phyloP scores from a whole-genome alignment of 2,329 filamentous ascomycete species.

The Microdochium nivale region DNA sequence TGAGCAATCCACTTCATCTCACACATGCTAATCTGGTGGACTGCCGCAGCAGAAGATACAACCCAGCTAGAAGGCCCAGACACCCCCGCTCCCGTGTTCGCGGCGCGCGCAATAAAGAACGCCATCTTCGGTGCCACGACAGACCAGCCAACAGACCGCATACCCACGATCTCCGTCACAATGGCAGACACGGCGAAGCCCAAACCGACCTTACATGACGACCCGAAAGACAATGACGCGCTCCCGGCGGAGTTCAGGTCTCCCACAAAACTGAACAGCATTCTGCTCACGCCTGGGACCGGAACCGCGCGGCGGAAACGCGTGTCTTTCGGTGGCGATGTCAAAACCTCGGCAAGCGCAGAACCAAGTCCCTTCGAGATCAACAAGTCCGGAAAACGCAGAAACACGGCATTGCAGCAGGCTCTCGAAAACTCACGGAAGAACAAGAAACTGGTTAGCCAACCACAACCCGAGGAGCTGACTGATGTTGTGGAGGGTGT shows the following conservation, averaged over 20 bases:
- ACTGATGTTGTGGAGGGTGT: slow-evolving; percentile 3
- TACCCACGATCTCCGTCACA: slow-evolving; percentile 18
- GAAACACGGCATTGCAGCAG: slow-evolving; percentile 16
- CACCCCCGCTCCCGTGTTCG: slow-evolving; percentile 59
- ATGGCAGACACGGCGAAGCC: slow-evolving; percentile 22
- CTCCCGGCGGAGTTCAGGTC: slow-evolving; percentile 27
- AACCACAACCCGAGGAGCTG: slow-evolving; percentile 1
- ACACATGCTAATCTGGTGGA: not conserved
- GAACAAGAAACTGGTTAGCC: slow-evolving; percentile 3
- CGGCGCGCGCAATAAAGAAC: slow-evolving; percentile 54
- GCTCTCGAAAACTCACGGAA: slow-evolving; percentile 18
- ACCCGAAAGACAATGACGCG: slow-evolving; percentile 13
- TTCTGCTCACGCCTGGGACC: slow-evolving; percentile 56
- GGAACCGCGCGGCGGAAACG: slow-evolving; percentile 52
- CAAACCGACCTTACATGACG: slow-evolving; percentile 11
- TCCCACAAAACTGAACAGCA: slow-evolving; percentile 45
- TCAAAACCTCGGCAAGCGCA: slow-evolving; percentile 29
- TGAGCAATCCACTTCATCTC: not conserved
- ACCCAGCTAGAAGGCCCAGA: slow-evolving; percentile 50
- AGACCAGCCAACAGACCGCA: slow-evolving; percentile 4
- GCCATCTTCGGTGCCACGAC: slow-evolving; percentile 53
- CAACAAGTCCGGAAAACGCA: slow-evolving; percentile 10
- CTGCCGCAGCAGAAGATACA: slow-evolving; percentile 25
- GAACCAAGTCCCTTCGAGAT: slow-evolving; percentile 12
- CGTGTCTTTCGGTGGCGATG: slow-evolving; percentile 55